Conservation (phyloP, 768 basidiomycete genomes). For the Flagelloscypha sp. region DNA sequence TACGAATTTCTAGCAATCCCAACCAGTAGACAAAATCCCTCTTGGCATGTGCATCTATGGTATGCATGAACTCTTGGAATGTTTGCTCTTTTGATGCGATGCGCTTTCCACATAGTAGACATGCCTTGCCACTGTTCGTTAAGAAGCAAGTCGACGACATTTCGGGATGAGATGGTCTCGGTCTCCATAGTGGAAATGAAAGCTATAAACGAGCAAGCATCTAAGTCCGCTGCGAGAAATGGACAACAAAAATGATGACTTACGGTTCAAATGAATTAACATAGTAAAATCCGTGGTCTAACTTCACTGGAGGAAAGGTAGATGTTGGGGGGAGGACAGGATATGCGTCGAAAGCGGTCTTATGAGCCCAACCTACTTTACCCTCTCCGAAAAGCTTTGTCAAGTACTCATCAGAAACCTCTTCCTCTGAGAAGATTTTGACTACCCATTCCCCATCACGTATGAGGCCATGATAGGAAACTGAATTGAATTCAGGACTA, state of each 20-base stretch:
- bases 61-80: too few relatives aligned
- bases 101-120: too few relatives aligned
- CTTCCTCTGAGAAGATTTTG: slow-evolving; percentile 76
- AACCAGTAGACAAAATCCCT: too few relatives aligned
- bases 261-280: slow-evolving; percentile 89
- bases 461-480: slow-evolving; percentile 68
- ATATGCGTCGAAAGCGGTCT: slow-evolving; percentile 85
- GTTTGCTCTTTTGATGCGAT: too few relatives aligned
- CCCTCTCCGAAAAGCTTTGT: slow-evolving; percentile 46
- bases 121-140: slow-evolving; percentile 71
- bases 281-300: slow-evolving; percentile 78
- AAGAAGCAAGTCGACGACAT: slow-evolving; percentile 73
- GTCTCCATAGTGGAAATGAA: slow-evolving; percentile 95
- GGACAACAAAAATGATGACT: slow-evolving; percentile 27
- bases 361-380: slow-evolving; percentile 69
- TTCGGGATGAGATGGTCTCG: slow-evolving; percentile 74
- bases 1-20: too few relatives aligned
- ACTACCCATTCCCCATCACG: slow-evolving; percentile 59
- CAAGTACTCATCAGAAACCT: slow-evolving; percentile 65
- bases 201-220: slow-evolving; percentile 25
- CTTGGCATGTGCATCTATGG: too few relatives aligned
- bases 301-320: slow-evolving; percentile 68
- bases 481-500: slow-evolving; percentile 77
- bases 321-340: slow-evolving; percentile 61
- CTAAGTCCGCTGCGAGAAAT: slow-evolving; percentile 3